Percentiles rank a stretch among this genome's conserved stretches.
Conservation (phyloP, 129 eudicot genomes). For the Arctium minus region DNA sequence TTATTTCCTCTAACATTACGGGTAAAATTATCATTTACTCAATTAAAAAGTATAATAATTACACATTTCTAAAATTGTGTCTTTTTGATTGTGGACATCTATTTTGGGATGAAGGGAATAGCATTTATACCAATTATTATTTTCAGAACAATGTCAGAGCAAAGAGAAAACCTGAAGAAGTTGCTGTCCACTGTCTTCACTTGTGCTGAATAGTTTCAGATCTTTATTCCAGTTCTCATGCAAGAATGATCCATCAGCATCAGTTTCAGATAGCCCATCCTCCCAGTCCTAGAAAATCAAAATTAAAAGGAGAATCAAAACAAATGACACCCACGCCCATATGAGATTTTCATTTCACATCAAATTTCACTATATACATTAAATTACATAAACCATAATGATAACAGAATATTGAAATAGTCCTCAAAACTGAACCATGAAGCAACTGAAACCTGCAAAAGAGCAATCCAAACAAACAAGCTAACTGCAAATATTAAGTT, state of each 20-base stretch:
- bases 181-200: slow-evolving; percentile 92
- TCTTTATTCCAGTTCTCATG: slow-evolving; percentile 98
- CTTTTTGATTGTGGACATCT: neutral
- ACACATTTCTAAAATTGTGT: neutral
- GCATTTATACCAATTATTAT: neutral
- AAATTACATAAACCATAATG: neutral
- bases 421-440: neutral
- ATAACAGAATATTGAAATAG: neutral
- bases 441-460: slow-evolving; percentile 3
- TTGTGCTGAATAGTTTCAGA: slow-evolving; percentile 66
- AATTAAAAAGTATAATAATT: neutral
- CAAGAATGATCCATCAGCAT: slow-evolving; percentile 96
- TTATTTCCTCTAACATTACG: neutral
- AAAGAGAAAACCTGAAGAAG: slow-evolving; percentile 67
- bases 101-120: neutral
- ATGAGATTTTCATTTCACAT: neutral
- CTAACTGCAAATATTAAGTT: neutral
- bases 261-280: slow-evolving; percentile 80
- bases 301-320: neutral
- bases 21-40: neutral
- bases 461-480: neutral
- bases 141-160: neutral
- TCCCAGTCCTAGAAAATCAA: slow-evolving; percentile 76
- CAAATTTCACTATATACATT: neutral
- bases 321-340: neutral